A percentile compares a stretch with the other conserved stretches of the same genome.
These are phyloP conservation scores for Beauveria sp. DNA, from an alignment of 2,329 filamentous ascomycete species.

Conservation along the genomic window DNA sequence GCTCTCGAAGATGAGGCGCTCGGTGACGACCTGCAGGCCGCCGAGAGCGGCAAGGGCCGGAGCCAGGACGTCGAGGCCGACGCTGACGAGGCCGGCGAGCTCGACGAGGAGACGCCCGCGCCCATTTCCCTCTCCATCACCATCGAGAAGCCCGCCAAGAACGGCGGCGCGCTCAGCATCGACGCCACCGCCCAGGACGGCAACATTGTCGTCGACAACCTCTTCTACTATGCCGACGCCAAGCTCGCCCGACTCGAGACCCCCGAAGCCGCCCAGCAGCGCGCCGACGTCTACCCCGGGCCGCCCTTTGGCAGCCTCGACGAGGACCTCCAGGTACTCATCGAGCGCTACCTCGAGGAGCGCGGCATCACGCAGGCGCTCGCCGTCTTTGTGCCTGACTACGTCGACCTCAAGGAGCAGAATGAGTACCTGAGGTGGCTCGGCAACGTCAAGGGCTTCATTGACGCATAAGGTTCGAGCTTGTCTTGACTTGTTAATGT, in stretches of 20 bases:
- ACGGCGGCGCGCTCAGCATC: constrained; percentile 68
- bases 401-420: constrained; percentile 98
- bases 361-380: constrained; percentile 81
- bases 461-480: constrained; percentile 53
- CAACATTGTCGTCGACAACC: constrained; percentile 78
- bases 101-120: constrained; percentile 49
- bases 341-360: constrained; percentile 93
- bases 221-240: constrained; percentile 77
- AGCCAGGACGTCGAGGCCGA: constrained; percentile 43
- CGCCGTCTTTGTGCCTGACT: constrained; percentile 87
- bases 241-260: constrained; percentile 68
- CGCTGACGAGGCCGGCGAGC: constrained; percentile 37
- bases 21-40: constrained; percentile 38
- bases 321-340: constrained; percentile 84
- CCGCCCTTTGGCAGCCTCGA: constrained; percentile 92
- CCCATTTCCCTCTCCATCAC: constrained; percentile 80
- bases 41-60: constrained; percentile 42
- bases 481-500: not conserved
- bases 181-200: constrained; percentile 83
- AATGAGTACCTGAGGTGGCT: constrained; percentile 92
- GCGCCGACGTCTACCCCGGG: constrained; percentile 76
- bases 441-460: constrained; percentile 75
- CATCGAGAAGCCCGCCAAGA: constrained; percentile 74
- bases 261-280: constrained; percentile 68
- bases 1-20: constrained; percentile 33